A percentile compares a stretch with the other conserved stretches of the same genome.
Evolutionary conservation across 805 yeast species (phyloP).

Genomic region (Starmera caribaea): DNA sequence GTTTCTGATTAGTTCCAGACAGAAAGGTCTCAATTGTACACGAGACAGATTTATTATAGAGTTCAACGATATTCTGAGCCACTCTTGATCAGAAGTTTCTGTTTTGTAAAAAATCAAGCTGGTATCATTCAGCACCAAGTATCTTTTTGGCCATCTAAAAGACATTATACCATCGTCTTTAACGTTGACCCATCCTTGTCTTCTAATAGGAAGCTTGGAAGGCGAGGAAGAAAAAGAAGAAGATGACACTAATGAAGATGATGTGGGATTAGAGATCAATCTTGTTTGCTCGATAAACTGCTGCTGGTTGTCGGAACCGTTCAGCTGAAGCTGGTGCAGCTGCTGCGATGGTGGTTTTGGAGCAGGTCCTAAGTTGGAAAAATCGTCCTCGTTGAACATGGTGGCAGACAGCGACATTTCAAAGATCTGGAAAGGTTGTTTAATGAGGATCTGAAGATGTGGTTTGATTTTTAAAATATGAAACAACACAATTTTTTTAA

Average conservation of each 20-base stretch:
- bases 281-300: conserved; percentile 9
- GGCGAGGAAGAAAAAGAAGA: background rate
- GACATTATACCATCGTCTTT: conserved; percentile 88
- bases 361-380: conserved; percentile 47
- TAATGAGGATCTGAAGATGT: no score
- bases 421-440: background rate
- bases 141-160: conserved; percentile 90
- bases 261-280: conserved; percentile 22
- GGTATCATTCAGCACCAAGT: conserved; percentile 66
- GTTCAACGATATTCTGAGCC: conserved; percentile 43
- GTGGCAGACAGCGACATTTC: conserved; percentile 29
- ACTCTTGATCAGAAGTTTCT: conserved; percentile 42
- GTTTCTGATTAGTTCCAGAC: conserved; percentile 59
- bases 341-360: conserved; percentile 36
- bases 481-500: no score
- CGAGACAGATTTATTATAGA: conserved; percentile 57
- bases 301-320: conserved; percentile 19
- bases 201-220: conserved; percentile 22
- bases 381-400: conserved; percentile 31
- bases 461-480: no score
- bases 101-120: conserved; percentile 65
- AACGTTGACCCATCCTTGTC: conserved; percentile 82
- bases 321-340: conserved; percentile 1
- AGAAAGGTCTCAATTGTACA: conserved; percentile 63
- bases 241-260: conserved; percentile 10